Evolutionary conservation across 2,329 filamentous ascomycete genomes (phyloP), one percentile per base, ranked within the genome.

Genomic region (Lasiodiplodia theobromae): DNA sequence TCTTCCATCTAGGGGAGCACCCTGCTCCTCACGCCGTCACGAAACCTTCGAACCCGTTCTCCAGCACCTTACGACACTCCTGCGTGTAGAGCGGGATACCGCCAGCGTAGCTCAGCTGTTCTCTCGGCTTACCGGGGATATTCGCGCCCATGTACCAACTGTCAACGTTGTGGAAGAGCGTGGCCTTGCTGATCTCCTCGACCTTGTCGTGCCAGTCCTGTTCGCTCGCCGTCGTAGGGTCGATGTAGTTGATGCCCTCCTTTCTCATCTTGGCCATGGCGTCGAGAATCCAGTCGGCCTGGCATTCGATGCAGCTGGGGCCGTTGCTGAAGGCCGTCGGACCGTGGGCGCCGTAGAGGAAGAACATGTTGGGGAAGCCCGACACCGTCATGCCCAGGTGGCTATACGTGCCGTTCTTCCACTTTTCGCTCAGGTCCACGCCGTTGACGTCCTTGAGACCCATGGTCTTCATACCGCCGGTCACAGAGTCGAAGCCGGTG

Each of bases 81-180:
- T 79, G 74, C 69, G 78, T 77, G 52, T 83, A 83, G 70, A 77
- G 31, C 1, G 79, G 78, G 54, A 81, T 75, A 0, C 82, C 82
- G 7, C 82, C 82, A 11, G 81, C 76, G 71, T 78, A 84, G 58
- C 79, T 83, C 60, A 84, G 72, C 68, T 82, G 82, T 73, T 84
- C 82, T 18, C 79, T 76, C 12, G 77, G 74, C 75, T 83, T 83
- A 14, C 82, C 82, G 0, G 82, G 82, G 11, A 84, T 76, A 54
- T 84, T 84, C 14, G 79, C 80, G 7, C 79, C 78, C 79, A 80
- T 81, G 63, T 84, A 84, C 82, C 80, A 82, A 7, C 75, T 77
- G 31, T 80, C 77, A 0, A 79, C 79, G 31, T 76, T 75, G 8
- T 80, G 80, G 71, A 82, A 79, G 25, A 83, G 70, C 4, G 81